Evolutionary conservation across 352 stramenopile genomes (phyloP).

Genomic region (Phytophthora rubi): DNA sequence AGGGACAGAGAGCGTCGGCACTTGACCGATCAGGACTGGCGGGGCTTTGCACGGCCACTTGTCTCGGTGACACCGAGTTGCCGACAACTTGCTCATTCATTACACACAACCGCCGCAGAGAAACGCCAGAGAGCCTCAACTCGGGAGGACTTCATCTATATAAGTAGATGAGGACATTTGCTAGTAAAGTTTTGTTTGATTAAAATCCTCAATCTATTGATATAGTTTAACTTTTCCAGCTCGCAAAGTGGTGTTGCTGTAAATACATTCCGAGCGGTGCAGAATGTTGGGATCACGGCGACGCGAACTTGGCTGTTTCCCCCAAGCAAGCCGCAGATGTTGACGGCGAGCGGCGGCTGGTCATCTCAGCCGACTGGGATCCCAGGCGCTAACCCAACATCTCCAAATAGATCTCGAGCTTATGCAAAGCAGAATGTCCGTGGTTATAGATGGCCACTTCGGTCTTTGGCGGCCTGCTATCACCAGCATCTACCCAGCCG

Average conservation of each 20-base stretch:
- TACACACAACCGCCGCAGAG: slow-evolving; percentile 27
- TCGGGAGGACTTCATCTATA: background rate
- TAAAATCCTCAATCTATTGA: background rate
- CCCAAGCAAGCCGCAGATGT: background rate
- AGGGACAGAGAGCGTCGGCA: slow-evolving; percentile 32
- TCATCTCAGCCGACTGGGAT: slow-evolving; percentile 2
- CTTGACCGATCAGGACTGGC: slow-evolving; percentile 19
- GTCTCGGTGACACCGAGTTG: slow-evolving; percentile 32
- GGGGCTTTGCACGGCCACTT: slow-evolving; percentile 16
- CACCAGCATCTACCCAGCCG: background rate
- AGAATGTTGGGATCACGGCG: background rate
- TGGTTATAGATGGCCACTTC: background rate
- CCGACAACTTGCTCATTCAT: slow-evolving; percentile 18
- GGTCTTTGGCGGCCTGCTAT: background rate
- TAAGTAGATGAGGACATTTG: too few relatives aligned
- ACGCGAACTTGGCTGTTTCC: background rate
- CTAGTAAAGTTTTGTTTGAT: too few relatives aligned
- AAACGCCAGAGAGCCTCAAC: slow-evolving; percentile 7
- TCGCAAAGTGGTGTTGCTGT: background rate
- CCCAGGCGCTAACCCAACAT: background rate
- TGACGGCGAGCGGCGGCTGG: background rate
- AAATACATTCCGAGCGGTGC: background rate
- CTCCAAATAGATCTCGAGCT: slow-evolving; percentile 3
- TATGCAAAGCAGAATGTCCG: background rate
- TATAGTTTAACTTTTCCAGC: background rate